Conservation (phyloP, 306 rosid genomes). For the Vigna reflexopilosa region DNA sequence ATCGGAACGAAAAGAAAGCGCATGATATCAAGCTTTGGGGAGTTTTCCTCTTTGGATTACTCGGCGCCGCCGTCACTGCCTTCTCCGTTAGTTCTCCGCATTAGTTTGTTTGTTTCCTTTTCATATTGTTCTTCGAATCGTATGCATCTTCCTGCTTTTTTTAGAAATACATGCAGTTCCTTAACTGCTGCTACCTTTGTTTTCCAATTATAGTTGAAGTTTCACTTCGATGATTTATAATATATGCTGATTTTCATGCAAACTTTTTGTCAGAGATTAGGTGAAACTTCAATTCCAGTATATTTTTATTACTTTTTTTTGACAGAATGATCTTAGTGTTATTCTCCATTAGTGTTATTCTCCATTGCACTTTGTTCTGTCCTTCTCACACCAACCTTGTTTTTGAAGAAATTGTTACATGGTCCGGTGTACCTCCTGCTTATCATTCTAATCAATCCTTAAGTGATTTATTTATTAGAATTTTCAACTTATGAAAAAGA, state of each 20-base stretch:
- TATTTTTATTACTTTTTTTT: neutral
- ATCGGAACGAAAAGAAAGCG: conserved; percentile 50
- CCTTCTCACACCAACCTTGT: neutral
- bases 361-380: neutral
- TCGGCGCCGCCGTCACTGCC: conserved; percentile 79
- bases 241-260: neutral
- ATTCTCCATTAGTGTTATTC: neutral
- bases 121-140: conserved; percentile 4
- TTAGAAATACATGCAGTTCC: neutral
- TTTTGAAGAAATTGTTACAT: neutral
- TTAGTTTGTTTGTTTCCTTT: neutral
- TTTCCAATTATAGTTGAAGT: neutral
- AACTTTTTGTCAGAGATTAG: neutral
- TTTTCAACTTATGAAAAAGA: neutral
- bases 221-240: too few species aligned
- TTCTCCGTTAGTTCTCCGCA: conserved; percentile 65
- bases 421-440: neutral
- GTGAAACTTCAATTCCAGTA: neutral
- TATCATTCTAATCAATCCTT: neutral
- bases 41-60: conserved; percentile 68
- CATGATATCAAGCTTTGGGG: conserved; percentile 76
- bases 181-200: neutral
- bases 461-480: neutral
- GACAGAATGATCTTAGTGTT: neutral
- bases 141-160: neutral